Evolutionary conservation across 1,284 basidiomycete genomes (phyloP).

Genomic region (Porogramme epimiltina): DNA sequence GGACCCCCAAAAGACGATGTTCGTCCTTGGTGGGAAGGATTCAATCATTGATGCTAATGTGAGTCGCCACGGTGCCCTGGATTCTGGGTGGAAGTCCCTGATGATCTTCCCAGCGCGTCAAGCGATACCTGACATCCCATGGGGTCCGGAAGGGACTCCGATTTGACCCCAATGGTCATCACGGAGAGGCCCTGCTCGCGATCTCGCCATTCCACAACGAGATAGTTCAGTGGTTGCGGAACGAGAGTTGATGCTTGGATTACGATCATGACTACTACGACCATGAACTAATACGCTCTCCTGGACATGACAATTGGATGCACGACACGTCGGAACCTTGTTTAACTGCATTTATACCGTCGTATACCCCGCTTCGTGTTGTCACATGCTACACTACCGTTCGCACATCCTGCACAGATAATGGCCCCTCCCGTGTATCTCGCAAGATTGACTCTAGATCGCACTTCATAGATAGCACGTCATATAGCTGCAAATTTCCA

Average conservation of each 20-base stretch:
- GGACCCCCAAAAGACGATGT: slow-evolving; percentile 59
- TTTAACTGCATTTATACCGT: no score
- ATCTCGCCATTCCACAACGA: slow-evolving; percentile 55
- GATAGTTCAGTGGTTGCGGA: slow-evolving; percentile 69
- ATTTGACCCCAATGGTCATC: slow-evolving; percentile 68
- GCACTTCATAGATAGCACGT: no score
- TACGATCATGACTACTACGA: neutral
- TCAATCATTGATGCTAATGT: slow-evolving; percentile 77
- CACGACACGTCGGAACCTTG: neutral
- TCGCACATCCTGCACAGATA: no score
- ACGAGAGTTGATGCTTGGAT: slow-evolving; percentile 14
- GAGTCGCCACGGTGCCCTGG: slow-evolving; percentile 19
- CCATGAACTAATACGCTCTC: neutral
- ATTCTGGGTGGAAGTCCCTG: neutral
- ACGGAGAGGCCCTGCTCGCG: slow-evolving; percentile 71
- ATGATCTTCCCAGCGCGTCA: slow-evolving; percentile 55
- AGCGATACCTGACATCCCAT: slow-evolving; percentile 74
- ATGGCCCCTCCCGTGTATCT: no score
- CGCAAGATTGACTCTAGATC: no score
- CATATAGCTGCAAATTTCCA: no score
- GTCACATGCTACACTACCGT: no score
- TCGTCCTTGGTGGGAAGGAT: slow-evolving; percentile 82
- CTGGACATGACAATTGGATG: neutral
- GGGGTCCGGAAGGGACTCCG: slow-evolving; percentile 72
- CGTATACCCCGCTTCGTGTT: no score